Evolutionary conservation across 305 asterid species (phyloP), one percentile per base, ranked within the genome.

Genomic region (Solanum chacoense): DNA sequence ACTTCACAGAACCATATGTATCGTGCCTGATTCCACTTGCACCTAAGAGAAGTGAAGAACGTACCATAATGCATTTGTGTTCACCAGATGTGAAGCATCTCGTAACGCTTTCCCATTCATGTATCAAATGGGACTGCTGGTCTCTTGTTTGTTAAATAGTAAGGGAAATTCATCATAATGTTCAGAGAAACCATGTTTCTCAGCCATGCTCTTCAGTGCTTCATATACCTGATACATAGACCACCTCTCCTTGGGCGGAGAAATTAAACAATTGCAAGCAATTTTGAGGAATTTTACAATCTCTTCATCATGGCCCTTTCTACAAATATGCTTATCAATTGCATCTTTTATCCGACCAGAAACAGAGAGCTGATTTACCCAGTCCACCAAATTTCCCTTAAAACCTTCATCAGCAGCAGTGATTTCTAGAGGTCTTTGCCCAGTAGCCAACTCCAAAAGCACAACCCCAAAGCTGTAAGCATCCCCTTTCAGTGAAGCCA

Each of bases 381-480:
- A 96, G 37, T 95, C 96, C 88, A 94, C 97, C 81, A 96, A 88
- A 93, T 89, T 95, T 36, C 97, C 98, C 91, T 95, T 96, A 73
- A 91, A 92, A 8, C 88, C 89, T 88, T 95, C 98, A 12, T 93
- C 98, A 42, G 45, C 91, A 9, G 79, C 29, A 31, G 91, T 88
- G 85, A 94, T 94, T 81, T 95, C 95, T 14, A 95, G 95, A 74
- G 98, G 95, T 89, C 93, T 95, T 73, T 94, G 92, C 32, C 98
- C 99, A 3, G 98, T 95, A 5, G 94, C 99, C 91, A 96, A 84
- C 89, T 96, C 99, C 89, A 96, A 93, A 90, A 96, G 99, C 38
- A 96, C 96, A 45, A 96, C 98, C 10, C 99, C 98, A 22, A 95
- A 96, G 86, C 98, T 93, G 80, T 96, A 95, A 50, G 92, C 92